Conservation (phyloP, 1,139 yeast species). For the Yamadazyma atmosphaerica region DNA sequence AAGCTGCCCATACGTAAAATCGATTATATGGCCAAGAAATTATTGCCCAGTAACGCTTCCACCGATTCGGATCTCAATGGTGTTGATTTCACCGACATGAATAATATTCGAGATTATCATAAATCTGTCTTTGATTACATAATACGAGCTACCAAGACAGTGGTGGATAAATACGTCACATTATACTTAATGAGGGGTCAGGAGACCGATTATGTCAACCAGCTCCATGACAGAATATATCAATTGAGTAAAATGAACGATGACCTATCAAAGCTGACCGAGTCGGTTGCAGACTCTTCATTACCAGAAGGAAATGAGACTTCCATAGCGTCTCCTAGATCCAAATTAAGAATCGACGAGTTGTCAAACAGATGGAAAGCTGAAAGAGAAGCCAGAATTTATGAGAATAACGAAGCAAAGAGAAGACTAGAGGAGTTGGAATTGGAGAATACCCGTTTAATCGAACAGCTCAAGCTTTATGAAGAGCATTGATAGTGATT, state of each 20-base stretch:
- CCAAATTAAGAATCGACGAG: conserved; percentile 57
- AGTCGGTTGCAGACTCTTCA: conserved; percentile 7
- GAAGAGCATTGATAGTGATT: not conserved
- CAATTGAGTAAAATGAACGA: conserved; percentile 30
- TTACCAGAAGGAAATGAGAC: conserved; percentile 4
- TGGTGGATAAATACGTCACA: conserved; percentile 56
- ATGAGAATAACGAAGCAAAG: conserved; percentile 58
- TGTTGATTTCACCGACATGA: conserved; percentile 24
- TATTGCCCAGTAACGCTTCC: conserved; percentile 10
- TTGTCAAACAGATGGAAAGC: conserved; percentile 64
- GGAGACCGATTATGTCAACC: conserved; percentile 24
- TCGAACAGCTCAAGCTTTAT: conserved; percentile 18
- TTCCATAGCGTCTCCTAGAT: conserved; percentile 28
- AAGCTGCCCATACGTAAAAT: conserved; percentile 56
- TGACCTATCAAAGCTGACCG: conserved; percentile 20
- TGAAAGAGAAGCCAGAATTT: conserved; percentile 67
- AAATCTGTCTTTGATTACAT: conserved; percentile 58
- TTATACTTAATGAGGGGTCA: conserved; percentile 40
- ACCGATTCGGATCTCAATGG: conserved; percentile 9
- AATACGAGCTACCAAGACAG: conserved; percentile 57
- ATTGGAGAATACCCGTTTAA: conserved; percentile 48
- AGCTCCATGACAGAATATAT: conserved; percentile 31
- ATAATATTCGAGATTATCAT: conserved; percentile 44
- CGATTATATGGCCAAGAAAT: conserved; percentile 32
- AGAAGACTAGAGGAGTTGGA: conserved; percentile 55